Conservation (phyloP, 768 basidiomycete genomes). For the Tylopilus rubrobrunneus region DNA sequence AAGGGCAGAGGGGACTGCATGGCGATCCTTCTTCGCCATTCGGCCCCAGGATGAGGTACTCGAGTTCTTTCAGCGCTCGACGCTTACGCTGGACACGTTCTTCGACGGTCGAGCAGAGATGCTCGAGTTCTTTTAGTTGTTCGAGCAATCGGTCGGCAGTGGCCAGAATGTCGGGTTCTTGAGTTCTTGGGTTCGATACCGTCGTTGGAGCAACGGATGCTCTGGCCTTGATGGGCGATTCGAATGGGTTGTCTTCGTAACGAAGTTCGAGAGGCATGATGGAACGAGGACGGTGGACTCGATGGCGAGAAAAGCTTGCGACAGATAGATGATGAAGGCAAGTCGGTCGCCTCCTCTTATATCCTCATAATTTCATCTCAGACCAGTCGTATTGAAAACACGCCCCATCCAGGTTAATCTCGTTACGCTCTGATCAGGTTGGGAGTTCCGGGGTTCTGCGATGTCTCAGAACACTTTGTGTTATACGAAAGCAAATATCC, state of each 20-base stretch:
- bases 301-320: background rate
- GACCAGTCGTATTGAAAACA: constrained; percentile 13
- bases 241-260: constrained; percentile 15
- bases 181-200: background rate
- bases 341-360: constrained; percentile 11
- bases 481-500: too few relatives aligned
- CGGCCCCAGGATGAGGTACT: constrained; percentile 13
- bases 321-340: background rate
- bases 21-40: constrained; percentile 11
- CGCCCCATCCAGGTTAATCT: background rate
- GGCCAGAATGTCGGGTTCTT: constrained; percentile 22
- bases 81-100: constrained; percentile 24
- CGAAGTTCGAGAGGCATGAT: constrained; percentile 8
- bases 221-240: constrained; percentile 16
- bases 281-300: background rate
- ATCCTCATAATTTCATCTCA: background rate
- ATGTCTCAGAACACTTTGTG: too few relatives aligned
- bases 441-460: too few relatives aligned
- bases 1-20: constrained; percentile 15
- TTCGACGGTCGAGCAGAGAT: constrained; percentile 18
- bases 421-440: background rate
- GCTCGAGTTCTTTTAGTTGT: constrained; percentile 26
- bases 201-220: background rate
- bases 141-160: constrained; percentile 29
- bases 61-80: constrained; percentile 20